A percentile compares a stretch with the other conserved stretches of the same genome.
Conservation (phyloP, 2,329 filamentous ascomycete species). For the Curvularia hawaiiensis region DNA sequence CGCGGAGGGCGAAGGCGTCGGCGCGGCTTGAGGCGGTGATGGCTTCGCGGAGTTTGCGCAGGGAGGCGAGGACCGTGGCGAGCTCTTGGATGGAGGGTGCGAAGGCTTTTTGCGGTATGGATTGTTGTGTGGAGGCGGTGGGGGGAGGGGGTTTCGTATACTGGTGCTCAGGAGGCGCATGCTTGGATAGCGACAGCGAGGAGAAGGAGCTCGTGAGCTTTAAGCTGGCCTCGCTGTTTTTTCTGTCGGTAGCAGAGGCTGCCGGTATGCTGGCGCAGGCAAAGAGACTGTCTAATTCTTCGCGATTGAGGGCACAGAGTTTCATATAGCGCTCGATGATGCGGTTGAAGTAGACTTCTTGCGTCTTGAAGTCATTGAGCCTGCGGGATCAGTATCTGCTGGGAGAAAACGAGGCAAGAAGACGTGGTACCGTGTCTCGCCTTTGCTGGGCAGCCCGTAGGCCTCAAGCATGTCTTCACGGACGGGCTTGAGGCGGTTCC, state of each 20-base stretch:
- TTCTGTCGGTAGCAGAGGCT: neutral
- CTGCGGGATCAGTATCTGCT: slow-evolving; percentile 30
- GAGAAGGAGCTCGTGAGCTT: slow-evolving; percentile 22
- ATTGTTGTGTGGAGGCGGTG: slow-evolving; percentile 22
- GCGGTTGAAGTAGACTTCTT: slow-evolving; percentile 84
- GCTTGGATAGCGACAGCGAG: slow-evolving; percentile 25
- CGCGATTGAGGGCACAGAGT: slow-evolving; percentile 78
- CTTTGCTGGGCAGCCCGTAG: slow-evolving; percentile 88
- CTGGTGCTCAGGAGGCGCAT: slow-evolving; percentile 20
- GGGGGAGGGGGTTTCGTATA: neutral
- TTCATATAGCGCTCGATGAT: slow-evolving; percentile 89
- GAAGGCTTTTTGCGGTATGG: slow-evolving; percentile 32
- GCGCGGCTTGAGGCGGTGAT: slow-evolving; percentile 77
- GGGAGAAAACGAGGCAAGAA: neutral
- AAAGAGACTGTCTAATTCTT: slow-evolving; percentile 77
- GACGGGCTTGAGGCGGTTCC: slow-evolving; percentile 67
- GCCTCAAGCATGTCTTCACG: slow-evolving; percentile 77
- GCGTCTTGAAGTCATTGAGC: slow-evolving; percentile 69
- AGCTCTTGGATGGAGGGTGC: slow-evolving; percentile 60
- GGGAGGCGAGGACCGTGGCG: slow-evolving; percentile 75
- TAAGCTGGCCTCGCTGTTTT: slow-evolving; percentile 12
- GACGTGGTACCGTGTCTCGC: slow-evolving; percentile 74
- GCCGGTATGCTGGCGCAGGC: slow-evolving; percentile 60
- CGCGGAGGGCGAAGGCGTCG: slow-evolving; percentile 83
- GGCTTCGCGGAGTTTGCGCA: slow-evolving; percentile 90